phyloP scores from a whole-genome alignment of 73 alveolate species.

The Stentor coeruleus region DNA sequence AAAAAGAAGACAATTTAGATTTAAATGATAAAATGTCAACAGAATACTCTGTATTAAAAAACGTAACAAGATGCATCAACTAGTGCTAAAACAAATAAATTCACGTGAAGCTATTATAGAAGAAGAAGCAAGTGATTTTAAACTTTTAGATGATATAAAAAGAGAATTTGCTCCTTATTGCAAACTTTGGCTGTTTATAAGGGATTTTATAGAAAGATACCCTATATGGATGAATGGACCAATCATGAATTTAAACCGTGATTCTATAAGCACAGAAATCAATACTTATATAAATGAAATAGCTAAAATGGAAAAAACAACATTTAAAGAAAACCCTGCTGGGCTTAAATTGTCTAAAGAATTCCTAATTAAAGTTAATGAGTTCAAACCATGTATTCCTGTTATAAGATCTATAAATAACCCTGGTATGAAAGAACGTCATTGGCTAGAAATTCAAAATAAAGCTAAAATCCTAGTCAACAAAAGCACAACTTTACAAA shows the following conservation, averaged over 20 bases:
- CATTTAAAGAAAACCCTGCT: slow-evolving; percentile 53
- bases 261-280: slow-evolving; percentile 46
- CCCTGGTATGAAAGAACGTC: slow-evolving; percentile 47
- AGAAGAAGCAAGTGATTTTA: slow-evolving; percentile 35
- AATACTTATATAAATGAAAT: slow-evolving; percentile 60
- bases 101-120: slow-evolving; percentile 43
- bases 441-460: slow-evolving; percentile 45
- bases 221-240: slow-evolving; percentile 50
- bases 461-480: too few species aligned
- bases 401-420: slow-evolving; percentile 39
- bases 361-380: slow-evolving; percentile 53
- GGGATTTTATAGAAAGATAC: slow-evolving; percentile 36
- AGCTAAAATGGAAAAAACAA: slow-evolving; percentile 57
- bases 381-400: slow-evolving; percentile 67
- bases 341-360: slow-evolving; percentile 32
- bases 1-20: slow-evolving; percentile 39
- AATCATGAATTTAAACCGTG: slow-evolving; percentile 38
- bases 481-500: too few species aligned
- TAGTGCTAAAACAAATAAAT: slow-evolving; percentile 33
- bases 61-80: slow-evolving; percentile 32
- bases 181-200: slow-evolving; percentile 42
- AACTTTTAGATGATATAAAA: slow-evolving; percentile 32
- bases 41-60: slow-evolving; percentile 39
- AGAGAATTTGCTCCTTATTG: slow-evolving; percentile 46
- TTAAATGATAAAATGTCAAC: slow-evolving; percentile 29